Conservation (phyloP, 768 basidiomycete species). For the Infundibulicybe gibba region DNA sequence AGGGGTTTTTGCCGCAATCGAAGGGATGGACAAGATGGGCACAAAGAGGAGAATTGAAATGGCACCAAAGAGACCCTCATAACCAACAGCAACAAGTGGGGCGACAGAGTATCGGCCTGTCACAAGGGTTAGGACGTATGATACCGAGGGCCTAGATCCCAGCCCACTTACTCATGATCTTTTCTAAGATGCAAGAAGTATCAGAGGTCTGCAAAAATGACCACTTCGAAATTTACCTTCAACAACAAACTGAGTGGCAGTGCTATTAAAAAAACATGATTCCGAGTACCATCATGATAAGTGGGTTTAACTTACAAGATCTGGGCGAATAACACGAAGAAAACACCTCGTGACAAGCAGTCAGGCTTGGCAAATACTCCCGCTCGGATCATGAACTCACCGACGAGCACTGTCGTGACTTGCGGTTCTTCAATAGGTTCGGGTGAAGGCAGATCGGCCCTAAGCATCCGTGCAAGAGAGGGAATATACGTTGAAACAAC, state of each 20-base stretch:
- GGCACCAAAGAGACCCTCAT: conserved; percentile 90
- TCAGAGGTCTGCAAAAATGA: neutral
- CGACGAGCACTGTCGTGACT: conserved; percentile 70
- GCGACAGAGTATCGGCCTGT: conserved; percentile 71
- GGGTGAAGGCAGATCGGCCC: conserved; percentile 30
- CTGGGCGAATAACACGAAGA: conserved; percentile 92
- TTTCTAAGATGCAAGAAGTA: conserved; percentile 46
- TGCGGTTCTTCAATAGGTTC: conserved; percentile 55
- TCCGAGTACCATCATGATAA: conserved; percentile 2
- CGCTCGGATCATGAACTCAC: conserved; percentile 33
- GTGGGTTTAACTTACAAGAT: conserved; percentile 63
- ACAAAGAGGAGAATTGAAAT: conserved; percentile 75
- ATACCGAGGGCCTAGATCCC: neutral
- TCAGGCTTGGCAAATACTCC: conserved; percentile 13
- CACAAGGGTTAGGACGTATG: conserved; percentile 1
- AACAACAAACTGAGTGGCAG: conserved; percentile 89
- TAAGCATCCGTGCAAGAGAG: conserved; percentile 22
- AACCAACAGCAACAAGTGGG: conserved; percentile 91
- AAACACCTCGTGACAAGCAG: conserved; percentile 55
- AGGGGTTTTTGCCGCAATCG: conserved; percentile 56
- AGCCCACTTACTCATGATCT: conserved; percentile 65
- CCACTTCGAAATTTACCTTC: conserved; percentile 45
- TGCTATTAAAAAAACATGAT: conserved; percentile 38
- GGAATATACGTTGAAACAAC: conserved; percentile 17
- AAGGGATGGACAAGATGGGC: conserved; percentile 74